Percentiles rank a stretch among this genome's conserved stretches.
Conservation (phyloP, 2,329 filamentous ascomycete species). For the Cordyceps javanica region DNA sequence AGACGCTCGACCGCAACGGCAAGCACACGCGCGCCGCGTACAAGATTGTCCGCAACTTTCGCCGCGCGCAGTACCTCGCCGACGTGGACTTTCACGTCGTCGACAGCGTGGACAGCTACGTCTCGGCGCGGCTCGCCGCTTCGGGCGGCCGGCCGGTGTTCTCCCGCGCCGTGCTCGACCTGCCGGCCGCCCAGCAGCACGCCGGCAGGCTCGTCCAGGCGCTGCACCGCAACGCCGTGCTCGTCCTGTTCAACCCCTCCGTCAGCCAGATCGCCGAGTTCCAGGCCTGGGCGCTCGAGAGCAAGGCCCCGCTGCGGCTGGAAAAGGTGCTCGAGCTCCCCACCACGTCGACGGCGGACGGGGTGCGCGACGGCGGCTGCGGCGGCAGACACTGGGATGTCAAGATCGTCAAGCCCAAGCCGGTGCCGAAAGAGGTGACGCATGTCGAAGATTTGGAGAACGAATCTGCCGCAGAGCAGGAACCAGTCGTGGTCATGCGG, state of each 20-base stretch:
- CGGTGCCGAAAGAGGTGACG: conserved; percentile 15
- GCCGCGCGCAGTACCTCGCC: conserved; percentile 61
- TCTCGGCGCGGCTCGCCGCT: conserved; percentile 43
- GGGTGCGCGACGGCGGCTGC: conserved; percentile 37
- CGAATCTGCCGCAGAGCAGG: background rate
- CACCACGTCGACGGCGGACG: conserved; percentile 30
- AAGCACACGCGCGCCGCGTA: conserved; percentile 60
- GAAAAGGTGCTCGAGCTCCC: conserved; percentile 57
- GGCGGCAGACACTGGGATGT: conserved; percentile 60
- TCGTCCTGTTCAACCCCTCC: conserved; percentile 69
- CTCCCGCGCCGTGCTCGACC: conserved; percentile 65
- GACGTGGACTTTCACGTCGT: conserved; percentile 71
- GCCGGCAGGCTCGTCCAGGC: conserved; percentile 45
- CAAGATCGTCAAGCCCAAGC: conserved; percentile 35
- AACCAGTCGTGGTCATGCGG: conserved; percentile 33
- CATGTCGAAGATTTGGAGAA: conserved; percentile 10
- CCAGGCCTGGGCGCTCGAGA: conserved; percentile 38
- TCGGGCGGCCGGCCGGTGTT: conserved; percentile 53
- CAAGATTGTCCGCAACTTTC: conserved; percentile 59
- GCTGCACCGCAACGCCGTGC: conserved; percentile 55
- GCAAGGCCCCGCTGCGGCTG: conserved; percentile 46
- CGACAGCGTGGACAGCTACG: conserved; percentile 58
- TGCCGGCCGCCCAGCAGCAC: conserved; percentile 55
- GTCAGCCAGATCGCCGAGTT: conserved; percentile 71
- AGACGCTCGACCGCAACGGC: conserved; percentile 62